These are phyloP conservation scores for Austroboletus novae-zelandiae DNA, from an alignment of 1,284 basidiomycete species.

Conservation along the genomic window DNA sequence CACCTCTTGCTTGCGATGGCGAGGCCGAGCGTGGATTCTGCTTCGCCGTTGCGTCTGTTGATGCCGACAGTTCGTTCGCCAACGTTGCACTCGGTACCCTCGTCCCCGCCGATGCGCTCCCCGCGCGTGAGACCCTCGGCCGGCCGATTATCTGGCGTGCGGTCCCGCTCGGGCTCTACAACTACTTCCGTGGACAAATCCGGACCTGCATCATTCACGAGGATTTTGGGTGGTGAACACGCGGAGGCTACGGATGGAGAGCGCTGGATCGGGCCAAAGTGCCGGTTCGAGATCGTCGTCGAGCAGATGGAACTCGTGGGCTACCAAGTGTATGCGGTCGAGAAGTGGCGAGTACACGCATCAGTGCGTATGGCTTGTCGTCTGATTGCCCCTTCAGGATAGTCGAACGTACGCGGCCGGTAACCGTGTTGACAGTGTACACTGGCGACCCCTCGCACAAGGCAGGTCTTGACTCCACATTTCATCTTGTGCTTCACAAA, in stretches of 20 bases:
- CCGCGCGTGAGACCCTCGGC: constrained; percentile 24
- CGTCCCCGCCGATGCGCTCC: constrained; percentile 20
- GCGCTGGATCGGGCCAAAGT: constrained; percentile 39
- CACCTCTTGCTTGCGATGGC: constrained; percentile 14
- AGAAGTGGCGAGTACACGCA: constrained; percentile 62
- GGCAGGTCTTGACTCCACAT: constrained; percentile 32
- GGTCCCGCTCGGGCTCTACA: constrained; percentile 32
- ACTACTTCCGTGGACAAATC: constrained; percentile 20
- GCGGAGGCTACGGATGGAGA: constrained; percentile 22
- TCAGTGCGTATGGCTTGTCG: neutral
- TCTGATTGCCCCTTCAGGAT: constrained; percentile 45
- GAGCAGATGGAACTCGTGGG: constrained; percentile 49
- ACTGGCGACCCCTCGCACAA: constrained; percentile 70
- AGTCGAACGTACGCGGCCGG: constrained; percentile 57
- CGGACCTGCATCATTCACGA: constrained; percentile 6
- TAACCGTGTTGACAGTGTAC: constrained; percentile 65
- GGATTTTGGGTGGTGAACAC: constrained; percentile 13
- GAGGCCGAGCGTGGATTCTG: constrained; percentile 5
- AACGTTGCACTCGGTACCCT: neutral
- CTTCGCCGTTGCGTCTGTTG: constrained; percentile 18
- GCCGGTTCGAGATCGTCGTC: constrained; percentile 45
- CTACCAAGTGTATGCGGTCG: constrained; percentile 79
- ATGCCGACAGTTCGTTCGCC: constrained; percentile 34
- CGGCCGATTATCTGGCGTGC: constrained; percentile 28
- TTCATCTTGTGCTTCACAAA: constrained; percentile 15